Evolutionary conservation across 768 basidiomycete genomes (phyloP), one percentile per base, ranked within the genome.

Genomic region (Tricholoma sp.): DNA sequence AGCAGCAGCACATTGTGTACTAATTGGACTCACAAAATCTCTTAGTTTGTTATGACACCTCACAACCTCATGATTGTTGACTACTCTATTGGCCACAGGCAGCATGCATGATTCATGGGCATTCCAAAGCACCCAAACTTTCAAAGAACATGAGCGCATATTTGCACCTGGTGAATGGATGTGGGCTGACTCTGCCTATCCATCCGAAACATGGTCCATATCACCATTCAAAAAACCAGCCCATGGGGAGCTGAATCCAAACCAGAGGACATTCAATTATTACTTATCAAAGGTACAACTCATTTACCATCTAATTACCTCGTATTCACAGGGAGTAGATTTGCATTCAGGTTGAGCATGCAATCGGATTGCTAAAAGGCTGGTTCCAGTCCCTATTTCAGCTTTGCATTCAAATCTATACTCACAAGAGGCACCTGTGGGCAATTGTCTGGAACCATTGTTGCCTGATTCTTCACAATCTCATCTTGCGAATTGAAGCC

Each of bases 401-500:
- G n/a, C n/a, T n/a, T n/a, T n/a, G n/a, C n/a, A n/a, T n/a, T n/a
- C n/a, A n/a, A n/a, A 50, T 50, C 16, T 34, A 31, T 24, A 34
- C 27, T 29, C 50, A 27, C n/a, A 5, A 50, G 27, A 29, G n/a
- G 39, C 39, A 41, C 11, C 39, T 41, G 39, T 41, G 39, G 39
- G 39, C 39, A 16, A 41, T 41, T n/a, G 18, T 45, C 19, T 45
- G 43, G 43, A 45, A 21, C 10, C 43, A 21, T 21, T 45, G 43
- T 5, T 67, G 67, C 5, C 47, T 34, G 35, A 7, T 43, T 45
- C 41, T 63, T 52, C 29, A 60, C 66, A 37, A 64, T 65, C 37
- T 41, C 65, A 7, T 64, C 66, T 50, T 63, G 7, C 34, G 21
- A 29, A 12, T 61, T n/a, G n/a, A n/a, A n/a, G n/a, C n/a, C n/a